phyloP scores from a whole-genome alignment of 2,329 filamentous ascomycete genomes.

The Phialemoniopsis sp. region DNA sequence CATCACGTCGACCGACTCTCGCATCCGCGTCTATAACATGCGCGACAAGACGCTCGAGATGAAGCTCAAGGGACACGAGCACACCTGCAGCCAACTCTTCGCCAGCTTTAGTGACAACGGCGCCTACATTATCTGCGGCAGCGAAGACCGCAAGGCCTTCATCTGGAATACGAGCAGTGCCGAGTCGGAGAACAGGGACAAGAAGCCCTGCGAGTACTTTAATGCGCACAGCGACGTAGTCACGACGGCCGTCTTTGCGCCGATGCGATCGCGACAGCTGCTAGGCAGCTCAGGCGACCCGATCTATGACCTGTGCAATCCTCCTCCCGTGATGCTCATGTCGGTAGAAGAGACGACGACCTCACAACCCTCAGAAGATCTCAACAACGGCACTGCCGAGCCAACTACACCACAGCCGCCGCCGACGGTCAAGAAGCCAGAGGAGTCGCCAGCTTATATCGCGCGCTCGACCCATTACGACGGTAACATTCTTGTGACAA shows the following conservation, averaged over 20 bases:
- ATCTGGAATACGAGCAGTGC: conserved; percentile 71
- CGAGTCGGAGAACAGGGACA: conserved; percentile 68
- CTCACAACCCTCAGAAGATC: conserved; percentile 20
- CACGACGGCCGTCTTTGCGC: conserved; percentile 84
- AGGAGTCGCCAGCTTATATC: conserved; percentile 73
- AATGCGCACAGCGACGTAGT: conserved; percentile 87
- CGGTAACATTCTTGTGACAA: conserved; percentile 89
- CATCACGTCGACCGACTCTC: conserved; percentile 92
- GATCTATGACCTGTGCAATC: conserved; percentile 95
- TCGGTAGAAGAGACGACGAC: conserved; percentile 61
- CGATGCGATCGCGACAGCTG: conserved; percentile 70
- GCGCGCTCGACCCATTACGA: conserved; percentile 70
- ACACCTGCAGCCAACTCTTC: conserved; percentile 84
- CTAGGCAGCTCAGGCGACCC: conserved; percentile 82
- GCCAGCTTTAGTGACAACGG: conserved; percentile 86
- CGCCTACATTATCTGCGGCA: conserved; percentile 84
- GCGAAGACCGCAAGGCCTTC: conserved; percentile 85
- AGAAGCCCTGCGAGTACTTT: conserved; percentile 81
- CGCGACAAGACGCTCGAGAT: conserved; percentile 79
- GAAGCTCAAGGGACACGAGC: conserved; percentile 90
- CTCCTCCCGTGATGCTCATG: conserved; percentile 79
- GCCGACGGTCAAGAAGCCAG: conserved; percentile 37
- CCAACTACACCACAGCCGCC: conserved; percentile 11
- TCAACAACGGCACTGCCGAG: conserved; percentile 2
- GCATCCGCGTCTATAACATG: conserved; percentile 84